Conservation (phyloP, 208 protist genomes). For the Naegleria lovaniensis region DNA sequence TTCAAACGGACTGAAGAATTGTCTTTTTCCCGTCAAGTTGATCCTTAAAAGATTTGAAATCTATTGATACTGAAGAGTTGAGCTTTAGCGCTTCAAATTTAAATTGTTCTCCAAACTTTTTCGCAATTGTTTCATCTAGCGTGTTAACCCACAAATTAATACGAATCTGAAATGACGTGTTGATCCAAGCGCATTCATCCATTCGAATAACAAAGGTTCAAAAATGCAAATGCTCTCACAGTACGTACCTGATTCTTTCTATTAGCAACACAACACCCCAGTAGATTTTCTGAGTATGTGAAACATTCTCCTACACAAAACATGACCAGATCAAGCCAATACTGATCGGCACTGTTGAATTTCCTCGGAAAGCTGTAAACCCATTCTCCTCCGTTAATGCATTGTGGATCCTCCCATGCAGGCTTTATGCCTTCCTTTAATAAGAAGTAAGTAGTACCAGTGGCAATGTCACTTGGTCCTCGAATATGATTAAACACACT, state of each 20-base stretch:
- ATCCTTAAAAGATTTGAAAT: conserved; percentile 2
- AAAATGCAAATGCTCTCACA: not conserved
- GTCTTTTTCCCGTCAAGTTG: not conserved
- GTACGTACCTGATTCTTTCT: not conserved
- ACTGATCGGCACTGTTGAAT: not conserved
- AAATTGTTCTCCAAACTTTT: not conserved
- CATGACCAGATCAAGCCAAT: not conserved
- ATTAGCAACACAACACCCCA: not conserved
- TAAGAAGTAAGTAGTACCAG: conserved; percentile 78
- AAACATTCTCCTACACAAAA: not conserved
- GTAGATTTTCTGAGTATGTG: not conserved
- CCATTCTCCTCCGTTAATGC: conserved; percentile 61
- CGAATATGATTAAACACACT: conserved; percentile 81
- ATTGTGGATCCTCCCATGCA: conserved; percentile 87
- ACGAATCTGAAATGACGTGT: not conserved
- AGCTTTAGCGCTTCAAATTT: not conserved
- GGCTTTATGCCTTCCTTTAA: conserved; percentile 89
- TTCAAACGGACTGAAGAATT: not conserved
- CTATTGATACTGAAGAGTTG: not conserved
- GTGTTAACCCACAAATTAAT: not conserved
- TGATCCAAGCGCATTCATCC: too few relatives aligned
- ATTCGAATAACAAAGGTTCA: not conserved
- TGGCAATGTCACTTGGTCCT: conserved; percentile 56
- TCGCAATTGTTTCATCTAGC: not conserved
- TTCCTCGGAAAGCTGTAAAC: not conserved